Conservation (phyloP, 441 rosid genomes). For the Gossypium schwendimanii region DNA sequence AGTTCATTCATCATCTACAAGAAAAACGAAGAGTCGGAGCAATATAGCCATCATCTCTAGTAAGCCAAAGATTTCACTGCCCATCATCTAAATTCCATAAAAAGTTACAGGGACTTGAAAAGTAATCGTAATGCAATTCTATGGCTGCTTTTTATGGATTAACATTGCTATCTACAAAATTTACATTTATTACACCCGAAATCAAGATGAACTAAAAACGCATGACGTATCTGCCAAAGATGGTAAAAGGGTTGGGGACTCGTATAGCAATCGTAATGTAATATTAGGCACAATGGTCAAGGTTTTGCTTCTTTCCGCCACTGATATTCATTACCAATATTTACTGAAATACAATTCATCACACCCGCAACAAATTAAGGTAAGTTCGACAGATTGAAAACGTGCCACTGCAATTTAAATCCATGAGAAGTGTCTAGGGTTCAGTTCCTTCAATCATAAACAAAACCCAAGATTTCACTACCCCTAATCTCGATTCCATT, state of each 20-base stretch:
- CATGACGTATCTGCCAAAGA: background rate
- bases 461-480: background rate
- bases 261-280: background rate
- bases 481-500: background rate
- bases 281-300: background rate
- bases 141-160: background rate
- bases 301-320: background rate
- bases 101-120: background rate
- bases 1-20: background rate
- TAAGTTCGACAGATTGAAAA: background rate
- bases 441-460: constrained; percentile 1
- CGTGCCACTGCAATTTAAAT: background rate
- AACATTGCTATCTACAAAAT: background rate
- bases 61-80: background rate
- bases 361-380: background rate
- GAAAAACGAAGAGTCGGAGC: background rate
- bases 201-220: background rate
- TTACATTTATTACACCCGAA: background rate
- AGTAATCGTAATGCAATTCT: background rate
- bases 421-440: background rate
- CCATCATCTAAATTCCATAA: background rate
- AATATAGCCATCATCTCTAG: background rate
- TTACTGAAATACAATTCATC: background rate
- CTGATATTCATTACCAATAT: background rate
- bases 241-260: background rate